phyloP scores from a whole-genome alignment of 768 basidiomycete species.

The Daedaleopsis sinensis region DNA sequence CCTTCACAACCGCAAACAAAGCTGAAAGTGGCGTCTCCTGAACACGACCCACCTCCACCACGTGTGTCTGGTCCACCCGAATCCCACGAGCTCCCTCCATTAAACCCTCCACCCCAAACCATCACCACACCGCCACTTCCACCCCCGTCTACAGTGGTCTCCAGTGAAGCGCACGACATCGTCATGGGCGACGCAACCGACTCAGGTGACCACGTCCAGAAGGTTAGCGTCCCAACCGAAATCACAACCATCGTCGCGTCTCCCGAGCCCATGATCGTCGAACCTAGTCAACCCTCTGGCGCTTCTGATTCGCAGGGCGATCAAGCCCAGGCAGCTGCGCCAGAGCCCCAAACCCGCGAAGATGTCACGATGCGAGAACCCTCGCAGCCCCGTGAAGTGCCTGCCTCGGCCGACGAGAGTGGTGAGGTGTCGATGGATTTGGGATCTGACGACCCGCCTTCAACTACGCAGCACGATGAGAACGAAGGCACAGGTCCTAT shows the following conservation, averaged over 20 bases:
- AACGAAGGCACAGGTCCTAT: neutral
- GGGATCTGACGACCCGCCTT: neutral
- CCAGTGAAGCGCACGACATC: no score
- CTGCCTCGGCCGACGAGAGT: neutral
- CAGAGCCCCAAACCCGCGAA: neutral
- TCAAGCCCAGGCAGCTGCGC: no score
- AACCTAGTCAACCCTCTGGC: neutral
- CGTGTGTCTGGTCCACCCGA: neutral
- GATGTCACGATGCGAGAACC: neutral
- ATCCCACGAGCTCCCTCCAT: neutral
- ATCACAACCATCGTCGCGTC: neutral
- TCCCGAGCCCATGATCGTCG: constrained; percentile 2
- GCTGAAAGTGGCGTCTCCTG: neutral
- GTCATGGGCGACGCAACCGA: no score
- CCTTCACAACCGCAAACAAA: neutral
- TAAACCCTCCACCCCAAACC: neutral
- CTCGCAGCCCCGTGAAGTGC: neutral
- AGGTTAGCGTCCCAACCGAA: neutral
- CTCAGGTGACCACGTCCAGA: neutral
- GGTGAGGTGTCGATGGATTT: neutral
- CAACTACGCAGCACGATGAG: neutral
- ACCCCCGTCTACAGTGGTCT: neutral
- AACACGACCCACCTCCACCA: neutral
- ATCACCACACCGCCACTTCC: neutral
- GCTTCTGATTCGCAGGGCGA: no score